Conservation (phyloP, 495 filamentous ascomycete species). For the Cercophora sp. region DNA sequence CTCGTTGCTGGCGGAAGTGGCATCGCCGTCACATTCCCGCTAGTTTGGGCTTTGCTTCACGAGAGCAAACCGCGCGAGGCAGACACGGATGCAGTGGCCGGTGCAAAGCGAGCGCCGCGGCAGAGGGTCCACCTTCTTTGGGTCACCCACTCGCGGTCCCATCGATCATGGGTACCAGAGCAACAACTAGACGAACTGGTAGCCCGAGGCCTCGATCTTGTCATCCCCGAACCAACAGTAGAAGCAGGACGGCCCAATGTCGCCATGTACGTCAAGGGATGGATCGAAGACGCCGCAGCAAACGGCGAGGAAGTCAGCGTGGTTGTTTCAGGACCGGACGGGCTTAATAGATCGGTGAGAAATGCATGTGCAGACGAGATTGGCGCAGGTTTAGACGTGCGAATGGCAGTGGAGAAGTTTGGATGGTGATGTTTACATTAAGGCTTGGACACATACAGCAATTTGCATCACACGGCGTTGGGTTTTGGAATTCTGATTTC, state of each 20-base stretch:
- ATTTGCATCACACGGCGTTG: too few relatives aligned
- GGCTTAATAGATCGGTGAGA: constrained; percentile 47
- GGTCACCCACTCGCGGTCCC: constrained; percentile 49
- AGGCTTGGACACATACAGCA: too few relatives aligned
- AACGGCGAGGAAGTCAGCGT: constrained; percentile 36
- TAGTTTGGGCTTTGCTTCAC: constrained; percentile 36
- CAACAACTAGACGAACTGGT: constrained; percentile 43
- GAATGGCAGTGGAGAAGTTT: constrained; percentile 48
- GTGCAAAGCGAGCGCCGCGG: constrained; percentile 10
- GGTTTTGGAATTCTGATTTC: neutral
- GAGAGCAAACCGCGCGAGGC: neutral
- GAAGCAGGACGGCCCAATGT: constrained; percentile 53
- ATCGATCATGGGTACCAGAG: constrained; percentile 48
- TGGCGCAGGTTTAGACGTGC: constrained; percentile 33
- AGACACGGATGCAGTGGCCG: neutral
- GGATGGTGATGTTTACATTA: constrained; percentile 51
- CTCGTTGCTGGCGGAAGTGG: constrained; percentile 60
- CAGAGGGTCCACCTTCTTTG: constrained; percentile 52
- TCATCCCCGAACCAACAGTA: constrained; percentile 48
- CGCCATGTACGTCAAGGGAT: constrained; percentile 27
- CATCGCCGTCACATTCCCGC: constrained; percentile 53
- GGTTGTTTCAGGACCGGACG: constrained; percentile 53
- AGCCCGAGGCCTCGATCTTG: constrained; percentile 42
- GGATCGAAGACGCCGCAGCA: constrained; percentile 25
- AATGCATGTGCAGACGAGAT: constrained; percentile 50